Base-by-base conservation (phyloP, 768 basidiomycete species). In the Daedalea quercina region DNA sequence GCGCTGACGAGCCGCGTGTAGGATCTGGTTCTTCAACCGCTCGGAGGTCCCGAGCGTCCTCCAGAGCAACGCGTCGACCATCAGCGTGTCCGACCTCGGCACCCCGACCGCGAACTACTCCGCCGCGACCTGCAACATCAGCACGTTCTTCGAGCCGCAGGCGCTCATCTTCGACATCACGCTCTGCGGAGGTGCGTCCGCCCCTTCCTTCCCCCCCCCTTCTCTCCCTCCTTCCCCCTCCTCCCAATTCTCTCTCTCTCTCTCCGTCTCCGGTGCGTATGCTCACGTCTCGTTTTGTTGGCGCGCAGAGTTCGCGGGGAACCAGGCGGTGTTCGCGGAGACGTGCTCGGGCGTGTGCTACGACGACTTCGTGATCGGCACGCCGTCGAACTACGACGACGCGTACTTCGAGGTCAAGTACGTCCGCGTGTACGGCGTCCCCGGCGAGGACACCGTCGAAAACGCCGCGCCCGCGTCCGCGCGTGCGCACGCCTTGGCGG, bases 101-200 rank as follows among this genome's bases (percentile, higher is more conserved):
- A 73, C 70, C n/a, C 87, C 89, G 0, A 74, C 80, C 2, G 86
- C 78, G 1, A 84, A 85, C 59, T 90, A 82, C 78, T 78, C 82
- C 3, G 67, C 76, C 1, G 70, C 73, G 15, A 73, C 73, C 22
- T 90, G 89, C 66, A 63, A 69, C 33, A 70, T 81, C 28, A 67
- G 71, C 47, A 58, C 69, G 19, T 85, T 74, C 67, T 85, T 87
- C 64, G 68, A 75, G 48, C 71, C 81, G 0, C 86, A 89, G 60
- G 73, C 79, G 53, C 73, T 90, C 41, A 81, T 88, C 17, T 79
- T 90, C 52, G 82, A 86, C 61, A 89, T 89, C 53, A 86, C 87
- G 1, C 75, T 85, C 6, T 86, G 85, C 50, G 84, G 83, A 63
- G 74, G 74, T 74, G 34, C 56, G 76, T 76, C 45, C 44, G 37